These are phyloP conservation scores for Cyclocybe cylindracea DNA, from an alignment of 768 basidiomycete genomes.

Conservation along the genomic window DNA sequence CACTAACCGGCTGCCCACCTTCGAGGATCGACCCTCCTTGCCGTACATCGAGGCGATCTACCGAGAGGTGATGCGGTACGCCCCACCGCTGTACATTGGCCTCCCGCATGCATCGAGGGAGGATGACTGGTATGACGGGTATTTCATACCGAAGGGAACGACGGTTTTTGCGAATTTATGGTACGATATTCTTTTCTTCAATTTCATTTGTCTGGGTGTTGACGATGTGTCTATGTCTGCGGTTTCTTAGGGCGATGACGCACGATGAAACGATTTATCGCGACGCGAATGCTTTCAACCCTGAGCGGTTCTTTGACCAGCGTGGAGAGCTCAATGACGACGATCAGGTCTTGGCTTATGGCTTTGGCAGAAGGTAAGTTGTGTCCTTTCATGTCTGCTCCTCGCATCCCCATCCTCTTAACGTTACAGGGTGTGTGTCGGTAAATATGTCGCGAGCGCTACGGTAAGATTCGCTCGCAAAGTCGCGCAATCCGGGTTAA, in stretches of 20 bases:
- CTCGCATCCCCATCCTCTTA: no score
- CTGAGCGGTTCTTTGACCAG: conserved; percentile 25
- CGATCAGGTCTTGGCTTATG: no score
- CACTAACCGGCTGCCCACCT: conserved; percentile 25
- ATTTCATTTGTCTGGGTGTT: no score
- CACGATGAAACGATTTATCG: conserved; percentile 24
- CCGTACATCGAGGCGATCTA: conserved; percentile 28
- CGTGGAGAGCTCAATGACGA: conserved; percentile 5
- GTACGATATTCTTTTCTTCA: not conserved
- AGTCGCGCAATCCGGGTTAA: no score
- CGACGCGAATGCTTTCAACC: conserved; percentile 26
- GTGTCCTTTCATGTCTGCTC: no score
- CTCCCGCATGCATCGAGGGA: conserved; percentile 22
- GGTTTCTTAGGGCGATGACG: conserved; percentile 19
- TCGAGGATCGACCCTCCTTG: conserved; percentile 23
- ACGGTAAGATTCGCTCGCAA: no score
- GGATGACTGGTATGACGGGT: conserved; percentile 29
- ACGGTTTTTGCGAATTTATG: conserved; percentile 18
- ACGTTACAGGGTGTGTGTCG: no score
- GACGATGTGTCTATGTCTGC: not conserved
- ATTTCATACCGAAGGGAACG: conserved; percentile 26
- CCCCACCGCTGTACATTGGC: conserved; percentile 17
- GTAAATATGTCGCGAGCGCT: no score
- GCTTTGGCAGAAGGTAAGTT: no score
- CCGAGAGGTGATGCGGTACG: conserved; percentile 20